These are phyloP conservation scores for Pleurotus salmoneostramineus DNA, from an alignment of 768 basidiomycete genomes.

Conservation along the genomic window DNA sequence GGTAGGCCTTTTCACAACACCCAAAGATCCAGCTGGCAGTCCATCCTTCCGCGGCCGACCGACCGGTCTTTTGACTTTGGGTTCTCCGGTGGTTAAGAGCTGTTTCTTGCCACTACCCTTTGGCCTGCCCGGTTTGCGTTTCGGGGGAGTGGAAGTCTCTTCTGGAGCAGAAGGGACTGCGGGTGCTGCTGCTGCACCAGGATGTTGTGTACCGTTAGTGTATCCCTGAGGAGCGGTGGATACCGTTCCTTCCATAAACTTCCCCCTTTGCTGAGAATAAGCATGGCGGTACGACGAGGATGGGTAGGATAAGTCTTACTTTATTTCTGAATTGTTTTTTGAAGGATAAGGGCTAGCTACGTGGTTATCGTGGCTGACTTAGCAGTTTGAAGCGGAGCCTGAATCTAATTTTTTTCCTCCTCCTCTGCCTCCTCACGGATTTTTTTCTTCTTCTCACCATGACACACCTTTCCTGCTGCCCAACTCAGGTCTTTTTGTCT, in stretches of 20 bases:
- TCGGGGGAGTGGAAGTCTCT: constrained; percentile 22
- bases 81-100: constrained; percentile 31
- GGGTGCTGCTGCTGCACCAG: background rate
- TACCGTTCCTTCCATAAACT: constrained; percentile 7
- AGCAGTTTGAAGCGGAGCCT: constrained; percentile 4
- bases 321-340: constrained; percentile 4
- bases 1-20: constrained; percentile 27
- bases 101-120: constrained; percentile 79
- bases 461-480: background rate
- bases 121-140: constrained; percentile 73
- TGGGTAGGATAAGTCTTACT: background rate
- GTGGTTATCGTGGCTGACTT: constrained; percentile 8
- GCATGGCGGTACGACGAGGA: background rate
- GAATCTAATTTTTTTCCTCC: background rate
- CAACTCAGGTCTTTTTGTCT: background rate
- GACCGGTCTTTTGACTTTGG: constrained; percentile 73
- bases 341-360: constrained; percentile 5
- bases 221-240: background rate
- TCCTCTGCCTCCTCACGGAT: background rate
- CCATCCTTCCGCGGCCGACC: constrained; percentile 82
- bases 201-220: background rate
- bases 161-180: background rate
- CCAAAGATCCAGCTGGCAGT: constrained; percentile 70
- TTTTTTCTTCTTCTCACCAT: too few species aligned
- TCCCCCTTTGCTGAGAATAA: background rate